Conservation (phyloP, 257 asterid species). For the Anisodus acutangulus region DNA sequence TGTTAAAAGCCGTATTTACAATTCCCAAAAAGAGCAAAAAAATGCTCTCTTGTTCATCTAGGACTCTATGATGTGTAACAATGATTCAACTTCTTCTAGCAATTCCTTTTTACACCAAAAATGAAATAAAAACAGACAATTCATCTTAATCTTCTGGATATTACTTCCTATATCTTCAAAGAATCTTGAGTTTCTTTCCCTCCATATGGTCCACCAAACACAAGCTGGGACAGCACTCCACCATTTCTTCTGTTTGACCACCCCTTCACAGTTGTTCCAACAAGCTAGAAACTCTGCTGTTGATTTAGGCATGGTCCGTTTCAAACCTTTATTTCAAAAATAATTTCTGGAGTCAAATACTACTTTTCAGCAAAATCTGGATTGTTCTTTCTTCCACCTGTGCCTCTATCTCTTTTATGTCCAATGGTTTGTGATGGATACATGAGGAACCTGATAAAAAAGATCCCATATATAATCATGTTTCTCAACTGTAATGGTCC, state of each 20-base stretch:
- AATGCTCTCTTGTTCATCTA: background rate
- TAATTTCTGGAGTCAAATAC: background rate
- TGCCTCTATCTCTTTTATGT: background rate
- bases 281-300: constrained; percentile 6
- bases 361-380: constrained; percentile 18
- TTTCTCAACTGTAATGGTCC: constrained; percentile 7
- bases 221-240: background rate
- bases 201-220: background rate
- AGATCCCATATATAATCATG: constrained; percentile 22
- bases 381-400: constrained; percentile 1
- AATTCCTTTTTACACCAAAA: constrained; percentile 13
- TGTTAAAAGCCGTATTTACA: background rate
- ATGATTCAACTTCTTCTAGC: constrained; percentile 11
- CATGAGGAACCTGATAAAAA: constrained; percentile 14
- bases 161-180: background rate
- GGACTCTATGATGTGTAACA: background rate
- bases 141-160: constrained; percentile 10
- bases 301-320: constrained; percentile 13
- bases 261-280: background rate
- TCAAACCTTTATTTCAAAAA: background rate
- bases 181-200: constrained; percentile 10
- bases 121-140: constrained; percentile 8
- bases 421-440: constrained; percentile 8
- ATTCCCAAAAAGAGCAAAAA: background rate
- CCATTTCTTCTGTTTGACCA: background rate